Conservation (phyloP, 495 filamentous ascomycete species). For the Penicillium turbatum region DNA sequence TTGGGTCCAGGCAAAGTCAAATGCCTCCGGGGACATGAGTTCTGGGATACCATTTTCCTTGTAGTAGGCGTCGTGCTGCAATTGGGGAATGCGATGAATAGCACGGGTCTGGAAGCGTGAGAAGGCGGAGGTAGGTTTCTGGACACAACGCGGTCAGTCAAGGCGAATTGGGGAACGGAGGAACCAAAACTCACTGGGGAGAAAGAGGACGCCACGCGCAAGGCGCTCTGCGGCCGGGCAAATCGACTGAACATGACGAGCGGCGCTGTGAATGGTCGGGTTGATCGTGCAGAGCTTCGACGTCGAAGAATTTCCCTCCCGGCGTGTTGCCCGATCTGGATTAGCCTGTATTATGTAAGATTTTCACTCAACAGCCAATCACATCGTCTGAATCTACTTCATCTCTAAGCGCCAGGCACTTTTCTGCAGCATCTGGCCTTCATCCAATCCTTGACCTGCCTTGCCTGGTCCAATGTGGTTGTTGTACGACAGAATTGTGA, state of each 20-base stretch:
- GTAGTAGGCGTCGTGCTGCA: slow-evolving; percentile 52
- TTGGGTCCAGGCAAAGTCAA: slow-evolving; percentile 72
- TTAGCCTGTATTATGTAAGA: slow-evolving; percentile 35
- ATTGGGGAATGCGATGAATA: slow-evolving; percentile 54
- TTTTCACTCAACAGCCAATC: slow-evolving; percentile 19
- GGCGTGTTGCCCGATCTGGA: slow-evolving; percentile 25
- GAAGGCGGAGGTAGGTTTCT: slow-evolving; percentile 42
- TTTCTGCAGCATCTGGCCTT: slow-evolving; percentile 11
- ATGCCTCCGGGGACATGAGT: slow-evolving; percentile 61
- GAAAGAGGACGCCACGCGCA: slow-evolving; percentile 40
- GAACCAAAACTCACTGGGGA: slow-evolving; percentile 25
- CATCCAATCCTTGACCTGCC: not conserved
- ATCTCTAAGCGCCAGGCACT: slow-evolving; percentile 27
- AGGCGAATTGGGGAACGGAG: slow-evolving; percentile 1
- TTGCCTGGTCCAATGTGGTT: slow-evolving; percentile 2
- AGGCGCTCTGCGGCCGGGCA: slow-evolving; percentile 47
- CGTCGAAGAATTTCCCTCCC: slow-evolving; percentile 40
- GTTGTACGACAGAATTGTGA: slow-evolving; percentile 11
- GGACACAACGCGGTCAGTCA: slow-evolving; percentile 23
- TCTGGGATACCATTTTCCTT: slow-evolving; percentile 58
- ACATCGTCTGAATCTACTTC: slow-evolving; percentile 25
- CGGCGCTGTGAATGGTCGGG: slow-evolving; percentile 10
- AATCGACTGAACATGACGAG: slow-evolving; percentile 51
- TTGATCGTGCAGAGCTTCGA: slow-evolving; percentile 16
- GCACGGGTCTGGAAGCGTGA: slow-evolving; percentile 41